Evolutionary conservation across 352 stramenopile species (phyloP).

Genomic region (Pythium vanterpoolii): DNA sequence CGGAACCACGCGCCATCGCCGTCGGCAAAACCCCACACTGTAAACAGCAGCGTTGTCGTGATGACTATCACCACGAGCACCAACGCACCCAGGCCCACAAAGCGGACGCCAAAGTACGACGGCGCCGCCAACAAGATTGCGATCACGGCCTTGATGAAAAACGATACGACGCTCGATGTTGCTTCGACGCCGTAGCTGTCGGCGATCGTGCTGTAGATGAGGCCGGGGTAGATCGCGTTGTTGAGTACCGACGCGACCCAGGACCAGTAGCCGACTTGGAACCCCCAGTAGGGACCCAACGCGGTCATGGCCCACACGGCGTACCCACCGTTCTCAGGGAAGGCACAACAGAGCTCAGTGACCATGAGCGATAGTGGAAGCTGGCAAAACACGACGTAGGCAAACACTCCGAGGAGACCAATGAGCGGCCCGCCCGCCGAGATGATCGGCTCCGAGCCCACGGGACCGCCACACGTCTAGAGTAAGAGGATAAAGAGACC

Average conservation of each 20-base stretch:
- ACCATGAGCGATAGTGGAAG: conserved; percentile 48
- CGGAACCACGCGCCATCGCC: conserved; percentile 34
- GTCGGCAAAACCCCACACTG: conserved; percentile 32
- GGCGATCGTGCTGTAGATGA: conserved; percentile 16
- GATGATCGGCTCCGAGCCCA: conserved; percentile 52
- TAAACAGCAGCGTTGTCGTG: conserved; percentile 35
- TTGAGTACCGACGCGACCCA: conserved; percentile 69
- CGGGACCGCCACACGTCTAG: conserved; percentile 6
- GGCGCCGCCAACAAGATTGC: conserved; percentile 35
- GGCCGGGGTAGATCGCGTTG: conserved; percentile 55
- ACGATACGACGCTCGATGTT: conserved; percentile 21
- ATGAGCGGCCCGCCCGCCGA: conserved; percentile 45
- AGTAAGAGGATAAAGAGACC: neutral
- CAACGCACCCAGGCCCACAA: conserved; percentile 27
- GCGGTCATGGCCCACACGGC: conserved; percentile 87
- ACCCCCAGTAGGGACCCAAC: conserved; percentile 80
- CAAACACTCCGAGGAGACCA: conserved; percentile 54
- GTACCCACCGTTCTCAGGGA: conserved; percentile 78
- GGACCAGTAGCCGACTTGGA: conserved; percentile 62
- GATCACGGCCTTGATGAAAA: conserved; percentile 35
- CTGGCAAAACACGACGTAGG: conserved; percentile 47
- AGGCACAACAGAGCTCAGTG: conserved; percentile 65
- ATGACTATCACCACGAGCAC: conserved; percentile 29
- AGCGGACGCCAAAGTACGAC: conserved; percentile 33
- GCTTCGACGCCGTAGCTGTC: conserved; percentile 29